Conservation (phyloP, 805 yeast genomes). For the Henningerozyma blattae region DNA sequence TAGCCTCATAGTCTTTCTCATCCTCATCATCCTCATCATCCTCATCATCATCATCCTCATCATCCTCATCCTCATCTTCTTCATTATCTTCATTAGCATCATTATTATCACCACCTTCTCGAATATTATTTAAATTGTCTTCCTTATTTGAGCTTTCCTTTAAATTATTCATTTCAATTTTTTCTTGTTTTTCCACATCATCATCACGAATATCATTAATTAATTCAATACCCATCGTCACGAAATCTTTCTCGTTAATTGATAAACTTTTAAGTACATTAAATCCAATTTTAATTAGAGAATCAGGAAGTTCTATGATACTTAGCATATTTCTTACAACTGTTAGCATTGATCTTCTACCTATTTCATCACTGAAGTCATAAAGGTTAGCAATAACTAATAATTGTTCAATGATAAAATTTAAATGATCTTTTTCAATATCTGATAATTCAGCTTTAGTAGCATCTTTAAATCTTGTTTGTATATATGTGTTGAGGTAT, state of each 20-base stretch:
- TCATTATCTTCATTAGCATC: conserved; percentile 10
- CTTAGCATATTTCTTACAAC: conserved; percentile 48
- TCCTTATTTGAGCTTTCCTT: too few species aligned
- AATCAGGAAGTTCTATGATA: conserved; percentile 42
- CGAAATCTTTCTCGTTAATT: conserved; percentile 71
- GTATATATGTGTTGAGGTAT: conserved; percentile 43
- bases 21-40: conserved; percentile 12
- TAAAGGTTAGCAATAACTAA: conserved; percentile 53
- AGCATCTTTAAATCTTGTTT: conserved; percentile 26
- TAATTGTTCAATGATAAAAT: conserved; percentile 66
- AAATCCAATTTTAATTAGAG: conserved; percentile 42
- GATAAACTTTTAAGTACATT: conserved; percentile 60
- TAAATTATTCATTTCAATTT: conserved; percentile 11
- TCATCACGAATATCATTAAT: conserved; percentile 76
- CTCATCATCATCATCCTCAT: conserved; percentile 20
- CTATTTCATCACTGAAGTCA: conserved; percentile 85
- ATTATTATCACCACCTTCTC: too few species aligned
- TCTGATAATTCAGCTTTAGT: conserved; percentile 8
- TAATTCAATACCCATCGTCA: conserved; percentile 74
- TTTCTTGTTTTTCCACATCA: conserved; percentile 30
- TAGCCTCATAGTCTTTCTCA: conserved; percentile 6
- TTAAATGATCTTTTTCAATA: conserved; percentile 44
- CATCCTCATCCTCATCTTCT: conserved; percentile 11
- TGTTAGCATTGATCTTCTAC: conserved; percentile 64
- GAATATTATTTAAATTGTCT: neutral